Evolutionary conservation across 192 early-diverging fungal species (phyloP).

Genomic region (Podila verticillata): DNA sequence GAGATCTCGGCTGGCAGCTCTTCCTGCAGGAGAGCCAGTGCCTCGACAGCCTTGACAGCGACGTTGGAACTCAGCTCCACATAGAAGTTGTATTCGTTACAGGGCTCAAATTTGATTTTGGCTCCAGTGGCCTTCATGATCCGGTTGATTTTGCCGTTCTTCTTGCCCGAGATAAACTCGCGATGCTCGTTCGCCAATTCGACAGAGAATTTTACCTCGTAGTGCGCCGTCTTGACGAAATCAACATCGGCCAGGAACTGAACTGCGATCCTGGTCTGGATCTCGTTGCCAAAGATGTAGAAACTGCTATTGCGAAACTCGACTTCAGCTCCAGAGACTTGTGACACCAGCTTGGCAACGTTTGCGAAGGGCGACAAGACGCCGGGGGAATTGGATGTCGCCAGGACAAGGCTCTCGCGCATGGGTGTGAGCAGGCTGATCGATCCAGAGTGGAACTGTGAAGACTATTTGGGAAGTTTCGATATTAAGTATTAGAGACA

Average conservation of each 20-base stretch:
- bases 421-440: slow-evolving; percentile 34
- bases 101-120: slow-evolving; percentile 69
- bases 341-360: slow-evolving; percentile 51
- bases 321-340: slow-evolving; percentile 64
- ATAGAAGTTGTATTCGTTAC: slow-evolving; percentile 77
- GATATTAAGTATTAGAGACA: too few relatives aligned
- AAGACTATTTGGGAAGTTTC: slow-evolving; percentile 15
- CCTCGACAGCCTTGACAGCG: slow-evolving; percentile 65
- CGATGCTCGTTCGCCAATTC: slow-evolving; percentile 79
- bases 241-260: slow-evolving; percentile 60
- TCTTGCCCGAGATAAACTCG: slow-evolving; percentile 88
- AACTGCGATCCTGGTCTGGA: slow-evolving; percentile 66
- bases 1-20: slow-evolving; percentile 84
- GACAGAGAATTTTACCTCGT: slow-evolving; percentile 72
- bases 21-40: slow-evolving; percentile 70
- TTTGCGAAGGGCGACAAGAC: slow-evolving; percentile 38
- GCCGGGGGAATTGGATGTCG: slow-evolving; percentile 7
- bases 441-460: slow-evolving; percentile 47
- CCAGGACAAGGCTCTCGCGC: slow-evolving; percentile 21
- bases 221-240: slow-evolving; percentile 60
- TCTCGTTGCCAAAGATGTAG: slow-evolving; percentile 74
- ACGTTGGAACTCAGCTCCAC: slow-evolving; percentile 70
- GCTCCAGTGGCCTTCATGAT: slow-evolving; percentile 75
- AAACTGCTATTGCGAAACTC: slow-evolving; percentile 61
- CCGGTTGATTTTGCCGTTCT: slow-evolving; percentile 87